Base-by-base conservation (phyloP, 305 asterid species). In the Caryopteris hybrid region DNA sequence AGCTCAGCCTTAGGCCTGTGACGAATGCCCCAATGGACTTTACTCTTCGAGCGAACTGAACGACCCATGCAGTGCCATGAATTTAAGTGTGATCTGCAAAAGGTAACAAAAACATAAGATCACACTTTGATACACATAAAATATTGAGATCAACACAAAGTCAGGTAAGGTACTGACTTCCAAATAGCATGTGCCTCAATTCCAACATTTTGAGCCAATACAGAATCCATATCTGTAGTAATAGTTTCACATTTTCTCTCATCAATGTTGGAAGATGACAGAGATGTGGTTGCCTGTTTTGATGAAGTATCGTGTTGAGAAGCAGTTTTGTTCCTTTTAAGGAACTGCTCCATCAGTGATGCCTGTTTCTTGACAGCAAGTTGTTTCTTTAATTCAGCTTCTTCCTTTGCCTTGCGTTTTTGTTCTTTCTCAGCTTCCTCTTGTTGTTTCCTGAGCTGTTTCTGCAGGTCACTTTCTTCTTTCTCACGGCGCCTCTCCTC, bases 311-410 rank as follows among this genome's bases (percentile, higher is more conserved):
- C 74, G 59, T 64, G 66, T 74, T 75, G 79, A 56, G 83, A 23
- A 78, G 83, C 33, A 67, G 82, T 36, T 73, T 88, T 85, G 77
- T 67, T 66, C 70, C 77, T 79, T 77, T 80, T 88, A 48, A 92
- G 85, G 69, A 92, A 92, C 68, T 95, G 91, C 69, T 88, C 88
- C 97, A 92, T 90, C 58, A 90, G 58, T 20, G 96, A 86, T 68
- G 97, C 97, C 80, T 92, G 96, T 70, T 92, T 92, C 85, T 86
- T 83, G 72, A 90, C 75, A 70, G 89, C 78, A 55, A 82, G 85
- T 74, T 78, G 88, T 63, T 74, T 86, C 79, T 80, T 90, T 47
- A 76, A 38, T 71, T 79, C 96, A 45, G 90, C 86, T 69, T 88
- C 96, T 86, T 92, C 96, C 78, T 80, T 92, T 67, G 86, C 95